Conservation (phyloP, 208 protist genomes). For the Strigomonas galati region DNA sequence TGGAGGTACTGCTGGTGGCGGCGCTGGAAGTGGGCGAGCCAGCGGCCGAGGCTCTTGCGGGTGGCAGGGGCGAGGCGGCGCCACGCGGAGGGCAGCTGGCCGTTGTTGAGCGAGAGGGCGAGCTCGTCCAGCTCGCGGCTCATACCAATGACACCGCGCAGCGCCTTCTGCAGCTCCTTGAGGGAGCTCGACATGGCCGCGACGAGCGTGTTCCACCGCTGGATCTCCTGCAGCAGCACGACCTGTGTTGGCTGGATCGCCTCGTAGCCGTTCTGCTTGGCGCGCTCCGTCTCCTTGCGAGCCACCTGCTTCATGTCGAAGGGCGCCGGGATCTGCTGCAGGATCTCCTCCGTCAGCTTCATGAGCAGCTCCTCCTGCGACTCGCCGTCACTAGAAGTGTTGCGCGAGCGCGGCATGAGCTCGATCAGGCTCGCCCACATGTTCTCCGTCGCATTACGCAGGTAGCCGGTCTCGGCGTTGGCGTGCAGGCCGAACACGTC, state of each 20-base stretch:
- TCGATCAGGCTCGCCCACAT: slow-evolving; percentile 96
- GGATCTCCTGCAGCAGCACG: slow-evolving; percentile 98
- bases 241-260: slow-evolving; percentile 93
- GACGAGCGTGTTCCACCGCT: slow-evolving; percentile 97
- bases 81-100: slow-evolving; percentile 94
- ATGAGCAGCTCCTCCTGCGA: slow-evolving; percentile 88
- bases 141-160: slow-evolving; percentile 98
- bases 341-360: slow-evolving; percentile 87
- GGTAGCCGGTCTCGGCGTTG: slow-evolving; percentile 99
- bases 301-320: slow-evolving; percentile 87
- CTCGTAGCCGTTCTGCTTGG: slow-evolving; percentile 55
- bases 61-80: slow-evolving; percentile 92
- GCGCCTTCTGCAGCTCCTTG: slow-evolving; percentile 94
- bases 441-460: slow-evolving; percentile 90
- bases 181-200: slow-evolving; percentile 90
- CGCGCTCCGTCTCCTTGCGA: slow-evolving; percentile 68
- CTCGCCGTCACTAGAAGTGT: slow-evolving; percentile 42
- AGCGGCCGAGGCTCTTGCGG: slow-evolving; percentile 94
- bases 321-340: slow-evolving; percentile 87
- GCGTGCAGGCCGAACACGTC: slow-evolving; percentile 98
- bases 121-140: slow-evolving; percentile 95
- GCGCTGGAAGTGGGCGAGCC: slow-evolving; percentile 95
- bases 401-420: slow-evolving; percentile 92
- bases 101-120: slow-evolving; percentile 91
- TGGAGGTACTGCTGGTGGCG: slow-evolving; percentile 94